Conservation (phyloP, 148 eudicot genomes). For the Vaccinium macrocarpon region DNA sequence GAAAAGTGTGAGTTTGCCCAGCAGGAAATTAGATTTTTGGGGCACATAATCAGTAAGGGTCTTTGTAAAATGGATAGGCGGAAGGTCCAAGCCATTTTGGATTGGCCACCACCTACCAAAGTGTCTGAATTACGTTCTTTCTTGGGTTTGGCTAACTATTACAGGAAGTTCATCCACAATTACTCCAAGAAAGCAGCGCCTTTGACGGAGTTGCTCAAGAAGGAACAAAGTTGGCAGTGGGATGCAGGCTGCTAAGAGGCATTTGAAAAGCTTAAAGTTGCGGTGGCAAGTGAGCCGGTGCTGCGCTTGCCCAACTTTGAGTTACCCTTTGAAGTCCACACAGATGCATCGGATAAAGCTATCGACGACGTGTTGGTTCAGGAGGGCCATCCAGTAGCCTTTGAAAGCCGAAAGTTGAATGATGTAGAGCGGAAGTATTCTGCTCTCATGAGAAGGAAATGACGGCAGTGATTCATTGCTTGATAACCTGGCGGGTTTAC, state of each 20-base stretch:
- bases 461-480: constrained; percentile 2
- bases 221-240: not conserved
- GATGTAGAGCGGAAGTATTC: not conserved
- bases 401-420: no score
- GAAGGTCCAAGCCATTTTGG: not conserved
- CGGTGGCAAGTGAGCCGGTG: not conserved
- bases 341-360: no score
- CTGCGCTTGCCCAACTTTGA: no score
- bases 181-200: no score
- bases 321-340: no score
- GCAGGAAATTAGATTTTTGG: not conserved
- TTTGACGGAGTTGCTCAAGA: not conserved
- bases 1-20: no score
- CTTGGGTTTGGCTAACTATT: not conserved
- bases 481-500: not conserved
- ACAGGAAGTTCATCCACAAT: no score
- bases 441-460: constrained; percentile 14
- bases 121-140: constrained; percentile 1
- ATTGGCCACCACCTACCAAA: not conserved
- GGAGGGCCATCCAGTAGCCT: no score
- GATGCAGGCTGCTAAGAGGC: not conserved
- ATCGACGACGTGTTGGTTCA: no score
- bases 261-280: not conserved
- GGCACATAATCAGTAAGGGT: not conserved
- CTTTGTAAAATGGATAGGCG: not conserved